Evolutionary conservation across 1,284 basidiomycete genomes (phyloP), one percentile per base, ranked within the genome.

Genomic region (Rhodotorula sp.): DNA sequence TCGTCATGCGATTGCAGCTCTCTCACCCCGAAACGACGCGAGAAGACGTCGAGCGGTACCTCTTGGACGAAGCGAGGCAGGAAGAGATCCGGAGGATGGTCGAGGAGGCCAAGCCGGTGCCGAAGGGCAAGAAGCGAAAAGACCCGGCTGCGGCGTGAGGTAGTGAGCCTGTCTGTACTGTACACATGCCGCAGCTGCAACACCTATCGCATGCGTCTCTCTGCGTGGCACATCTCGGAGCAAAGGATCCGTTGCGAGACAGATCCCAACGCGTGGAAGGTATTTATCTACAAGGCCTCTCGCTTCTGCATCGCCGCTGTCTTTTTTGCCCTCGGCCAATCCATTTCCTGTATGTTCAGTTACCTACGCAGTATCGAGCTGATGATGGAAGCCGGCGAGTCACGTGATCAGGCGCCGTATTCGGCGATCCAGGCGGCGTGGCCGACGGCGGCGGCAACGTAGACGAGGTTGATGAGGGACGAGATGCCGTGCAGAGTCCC

Each of bases 1-100:
- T 84, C 51, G 84, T 95, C 54, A 79, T 91, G 30, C 86, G 87
- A 71, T 95, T 91, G 91, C 92, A 94, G 79, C 84, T 96, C 18
- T 87, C 86, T 49, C 82, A 93, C 79, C 91, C 93, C 0, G 77
- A 83, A 3, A 84, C 84, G 0, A 86, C 86, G 1, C 86, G 86
- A 76, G 88, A 87, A 7, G 86, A 88, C 14, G 92, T 91, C 78
- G 79, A 84, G 44, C 79, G 78, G 30, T 95, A 91, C 91, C 81
- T 97, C 59, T 0, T 54, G 10, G 30, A n/a, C 1, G 17, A n/a
- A 4, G 60, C 48, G 44, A n/a, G 26, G 48, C 30, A 22, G 18
- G 48, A 3, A 6, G 49, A 42, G 57, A 20, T 72, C 6, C 33
- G 44, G 24, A n/a, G 14, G 37, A 18, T 62, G 48, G 66, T 67